Evolutionary conservation across 148 eudicot species (phyloP), one percentile per base, ranked within the genome.

Genomic region (Vaccinium macrocarpon): DNA sequence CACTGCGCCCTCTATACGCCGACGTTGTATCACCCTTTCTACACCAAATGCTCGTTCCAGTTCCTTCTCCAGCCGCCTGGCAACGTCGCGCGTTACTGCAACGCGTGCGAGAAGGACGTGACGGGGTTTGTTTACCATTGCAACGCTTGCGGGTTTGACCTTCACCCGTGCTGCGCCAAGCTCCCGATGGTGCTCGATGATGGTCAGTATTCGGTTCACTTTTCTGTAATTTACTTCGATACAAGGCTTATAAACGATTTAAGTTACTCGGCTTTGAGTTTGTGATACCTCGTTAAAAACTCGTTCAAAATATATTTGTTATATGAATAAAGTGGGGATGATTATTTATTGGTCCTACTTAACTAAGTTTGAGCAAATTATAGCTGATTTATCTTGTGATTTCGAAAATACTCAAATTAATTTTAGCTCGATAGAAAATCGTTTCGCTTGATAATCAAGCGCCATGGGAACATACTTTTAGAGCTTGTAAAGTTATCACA

Each of bases 161-260:
- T 96, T 15, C 98, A 96, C 70, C 98, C 97, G 0, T 96, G 99
- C 50, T 96, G 99, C 71, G 99, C 98, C 2, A 91, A 92, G 92
- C 98, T 94, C 38, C 98, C 99, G 1, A 91, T 90, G 88, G 87
- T 91, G 66, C 87, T 96, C 12, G 91, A 96, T 64, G 96, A 92
- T 80, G 98, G 94, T 68, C 38, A 68, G 73, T 68, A 62, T 29
- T 68, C 73, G 5, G 8, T 29, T 16, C 73, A 13, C 73, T 29
- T 68, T 15, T 55, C 57, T 55, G 57, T 55, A 13, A 14, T 14
- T 55, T 15, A 1, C 14, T 52, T 52, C 55, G 11, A 52, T 52
- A 52, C 15, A 2, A 62, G 68, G 25, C 68, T n/a, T 8, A n/a
- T 2, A 42, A 42, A 42, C 46, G 6, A 42, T 3, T 42, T 5